Conservation (phyloP, 2,329 filamentous ascomycete species). For the Dactylellina parvicollis region DNA sequence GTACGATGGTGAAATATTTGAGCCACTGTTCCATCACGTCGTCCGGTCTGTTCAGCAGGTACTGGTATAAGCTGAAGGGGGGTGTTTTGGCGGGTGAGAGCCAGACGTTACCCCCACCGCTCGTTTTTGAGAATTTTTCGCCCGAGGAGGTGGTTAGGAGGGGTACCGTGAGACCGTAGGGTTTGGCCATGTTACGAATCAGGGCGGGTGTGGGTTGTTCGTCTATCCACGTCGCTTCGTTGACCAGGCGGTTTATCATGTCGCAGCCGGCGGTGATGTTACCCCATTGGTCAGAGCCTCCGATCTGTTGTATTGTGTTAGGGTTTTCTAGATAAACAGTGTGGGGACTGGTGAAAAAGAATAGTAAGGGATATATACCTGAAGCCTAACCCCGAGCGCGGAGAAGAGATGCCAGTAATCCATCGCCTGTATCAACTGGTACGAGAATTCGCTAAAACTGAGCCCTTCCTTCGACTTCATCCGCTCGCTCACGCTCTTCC, state of each 20-base stretch:
- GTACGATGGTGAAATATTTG: slow-evolving; percentile 89
- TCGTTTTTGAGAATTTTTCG: slow-evolving; percentile 92
- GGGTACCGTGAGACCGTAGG: slow-evolving; percentile 89
- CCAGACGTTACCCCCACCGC: slow-evolving; percentile 82
- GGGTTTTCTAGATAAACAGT: background rate
- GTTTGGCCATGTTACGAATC: slow-evolving; percentile 60
- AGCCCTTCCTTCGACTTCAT: slow-evolving; percentile 88
- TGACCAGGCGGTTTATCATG: slow-evolving; percentile 73
- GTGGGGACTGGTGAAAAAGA: background rate
- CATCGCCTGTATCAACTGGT: slow-evolving; percentile 93
- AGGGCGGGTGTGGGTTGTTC: slow-evolving; percentile 42
- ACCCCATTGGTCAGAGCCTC: slow-evolving; percentile 93
- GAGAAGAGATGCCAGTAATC: slow-evolving; percentile 93
- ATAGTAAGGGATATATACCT: slow-evolving; percentile 37
- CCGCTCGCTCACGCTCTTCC: slow-evolving; percentile 86
- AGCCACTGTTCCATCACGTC: slow-evolving; percentile 82
- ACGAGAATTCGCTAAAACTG: slow-evolving; percentile 91
- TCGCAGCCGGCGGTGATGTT: slow-evolving; percentile 94
- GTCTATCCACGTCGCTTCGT: slow-evolving; percentile 60
- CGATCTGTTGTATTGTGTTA: slow-evolving; percentile 71
- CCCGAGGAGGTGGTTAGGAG: slow-evolving; percentile 86
- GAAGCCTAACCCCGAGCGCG: slow-evolving; percentile 66
- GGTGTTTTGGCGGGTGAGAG: slow-evolving; percentile 82
- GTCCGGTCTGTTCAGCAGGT: slow-evolving; percentile 85
- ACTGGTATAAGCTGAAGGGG: slow-evolving; percentile 73